Evolutionary conservation across 345 rosid species (phyloP).

Genomic region (Limnanthes douglasii): DNA sequence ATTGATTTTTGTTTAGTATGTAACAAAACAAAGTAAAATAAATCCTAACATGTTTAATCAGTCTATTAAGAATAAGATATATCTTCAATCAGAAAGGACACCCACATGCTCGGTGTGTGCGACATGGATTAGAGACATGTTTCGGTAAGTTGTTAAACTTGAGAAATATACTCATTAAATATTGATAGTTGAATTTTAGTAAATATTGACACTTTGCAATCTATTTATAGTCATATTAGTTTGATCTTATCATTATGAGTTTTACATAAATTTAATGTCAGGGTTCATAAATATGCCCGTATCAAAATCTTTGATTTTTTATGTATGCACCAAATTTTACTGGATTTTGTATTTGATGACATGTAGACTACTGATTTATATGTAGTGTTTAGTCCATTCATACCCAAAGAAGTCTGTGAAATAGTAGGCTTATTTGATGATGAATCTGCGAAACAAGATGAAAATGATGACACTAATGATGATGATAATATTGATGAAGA

Average conservation of each 20-base stretch:
- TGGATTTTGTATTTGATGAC: constrained; percentile 1
- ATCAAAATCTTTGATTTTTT: too few relatives aligned
- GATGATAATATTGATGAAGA: constrained; percentile 18
- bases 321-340: neutral
- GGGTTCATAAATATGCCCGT: too few relatives aligned
- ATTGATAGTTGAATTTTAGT: too few relatives aligned
- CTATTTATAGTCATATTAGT: neutral
- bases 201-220: neutral
- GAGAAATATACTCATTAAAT: too few relatives aligned
- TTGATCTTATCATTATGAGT: too few relatives aligned
- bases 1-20: neutral
- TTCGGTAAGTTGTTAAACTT: constrained; percentile 35
- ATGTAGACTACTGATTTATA: constrained; percentile 74
- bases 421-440: constrained; percentile 63
- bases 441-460: constrained; percentile 21
- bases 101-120: constrained; percentile 63
- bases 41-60: neutral
- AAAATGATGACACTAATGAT: constrained; percentile 20
- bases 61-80: constrained; percentile 45
- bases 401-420: constrained; percentile 77
- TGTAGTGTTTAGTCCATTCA: constrained; percentile 59
- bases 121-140: constrained; percentile 92
- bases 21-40: neutral
- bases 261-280: too few relatives aligned
- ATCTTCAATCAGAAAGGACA: constrained; percentile 43